Conservation (phyloP, 495 filamentous ascomycete genomes). For the Terfezia boudieri region DNA sequence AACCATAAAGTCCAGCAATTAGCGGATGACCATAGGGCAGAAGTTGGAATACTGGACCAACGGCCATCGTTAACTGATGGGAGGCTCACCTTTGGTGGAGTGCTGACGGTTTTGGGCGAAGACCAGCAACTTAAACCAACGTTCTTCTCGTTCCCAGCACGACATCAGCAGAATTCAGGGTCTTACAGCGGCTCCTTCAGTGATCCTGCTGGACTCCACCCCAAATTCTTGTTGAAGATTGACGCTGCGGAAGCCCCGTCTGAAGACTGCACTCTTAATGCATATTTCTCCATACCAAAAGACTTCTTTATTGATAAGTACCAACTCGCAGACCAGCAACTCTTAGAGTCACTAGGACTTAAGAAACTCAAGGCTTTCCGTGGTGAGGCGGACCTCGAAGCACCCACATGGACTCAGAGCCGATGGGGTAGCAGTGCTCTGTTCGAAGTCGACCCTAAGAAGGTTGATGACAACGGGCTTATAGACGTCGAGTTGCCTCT, state of each 20-base stretch:
- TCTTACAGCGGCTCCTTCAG: constrained; percentile 33
- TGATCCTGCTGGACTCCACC: constrained; percentile 66
- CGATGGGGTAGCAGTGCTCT: constrained; percentile 66
- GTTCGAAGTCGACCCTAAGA: constrained; percentile 35
- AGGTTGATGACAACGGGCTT: not conserved
- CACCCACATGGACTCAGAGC: constrained; percentile 55
- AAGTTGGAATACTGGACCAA: not conserved
- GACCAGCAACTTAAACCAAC: constrained; percentile 26
- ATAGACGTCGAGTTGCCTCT: constrained; percentile 42
- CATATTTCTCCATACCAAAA: constrained; percentile 72
- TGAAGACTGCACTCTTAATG: constrained; percentile 43
- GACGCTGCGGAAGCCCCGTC: constrained; percentile 22
- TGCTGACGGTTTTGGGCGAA: not conserved
- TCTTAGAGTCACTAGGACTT: constrained; percentile 56
- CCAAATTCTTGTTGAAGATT: constrained; percentile 43
- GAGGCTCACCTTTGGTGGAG: not conserved
- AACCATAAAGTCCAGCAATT: not conserved
- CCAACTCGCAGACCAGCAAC: constrained; percentile 49
- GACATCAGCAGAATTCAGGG: constrained; percentile 41
- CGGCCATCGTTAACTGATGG: not conserved
- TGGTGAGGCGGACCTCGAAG: constrained; percentile 79
- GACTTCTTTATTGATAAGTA: constrained; percentile 71
- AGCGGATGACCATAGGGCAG: not conserved
- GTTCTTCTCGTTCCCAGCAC: constrained; percentile 73
- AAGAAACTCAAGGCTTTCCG: constrained; percentile 36